Base-by-base conservation (phyloP, 176 grass and related monocot species). In the Olyra latifolia region DNA sequence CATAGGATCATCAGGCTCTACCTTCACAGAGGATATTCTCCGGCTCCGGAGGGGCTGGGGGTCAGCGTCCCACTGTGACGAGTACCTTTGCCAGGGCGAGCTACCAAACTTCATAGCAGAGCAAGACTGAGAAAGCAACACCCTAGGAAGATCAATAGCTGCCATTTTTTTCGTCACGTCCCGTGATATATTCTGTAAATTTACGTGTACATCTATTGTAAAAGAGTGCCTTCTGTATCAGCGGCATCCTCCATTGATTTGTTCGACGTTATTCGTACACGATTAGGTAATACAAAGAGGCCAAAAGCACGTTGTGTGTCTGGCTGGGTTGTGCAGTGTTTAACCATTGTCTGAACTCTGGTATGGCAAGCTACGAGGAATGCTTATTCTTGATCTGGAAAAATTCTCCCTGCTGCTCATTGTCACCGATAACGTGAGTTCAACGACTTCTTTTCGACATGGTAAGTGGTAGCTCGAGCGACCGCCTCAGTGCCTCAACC, bases 21-120 rank as follows among this genome's bases (percentile, higher is more conserved):
- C 92, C 40, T 95, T 98, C 77, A 98, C 95, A 0, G 95, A 98
- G 70, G 95, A 98, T 74, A 98, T 98, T 28, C 52, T 95, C 48
- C 88, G 88, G 41, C 84, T 98, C 6, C 72, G 95, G 7, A 85
- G 84, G 41, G 90, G 88, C 15, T 95, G 95, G 95, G 95, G 90
- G 13, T 93, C 90, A 3, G 79, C 79, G 29, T 95, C 95, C 44
- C 89, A 77, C 22, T 98, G 95, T 8, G 95, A 98, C 40, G 91
- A 88, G 62, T 95, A 95, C 81, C 92, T 98, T 79, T 98, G 95
- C 78, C 95, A 98, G 81, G 95, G 88, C 9, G 81, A 95, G 79
- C 74, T 75, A 20, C 95, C 95, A 9, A 92, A 93, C 85, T 98
- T 81, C 86, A 76, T 98, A 39, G 90, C 92, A 0, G 90, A 94